Evolutionary conservation across 2,329 filamentous ascomycete species (phyloP).

Genomic region (Aspergillus thermomutatus): DNA sequence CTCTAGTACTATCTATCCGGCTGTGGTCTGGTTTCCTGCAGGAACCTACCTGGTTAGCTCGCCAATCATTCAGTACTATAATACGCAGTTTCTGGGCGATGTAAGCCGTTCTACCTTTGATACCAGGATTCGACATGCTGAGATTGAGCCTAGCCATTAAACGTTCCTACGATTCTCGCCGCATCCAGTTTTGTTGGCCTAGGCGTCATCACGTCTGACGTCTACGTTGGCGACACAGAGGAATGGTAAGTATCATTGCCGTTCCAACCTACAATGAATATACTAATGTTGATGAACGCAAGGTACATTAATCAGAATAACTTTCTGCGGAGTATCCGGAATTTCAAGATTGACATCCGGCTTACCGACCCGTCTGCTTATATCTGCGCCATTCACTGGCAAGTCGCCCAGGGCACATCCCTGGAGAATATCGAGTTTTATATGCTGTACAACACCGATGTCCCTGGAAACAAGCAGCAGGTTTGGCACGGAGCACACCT

Average conservation of each 20-base stretch:
- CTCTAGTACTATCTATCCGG: conserved; percentile 44
- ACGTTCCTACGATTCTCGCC: conserved; percentile 19
- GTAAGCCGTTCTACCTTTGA: too few relatives aligned
- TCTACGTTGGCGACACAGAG: conserved; percentile 13
- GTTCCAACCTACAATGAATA: too few relatives aligned
- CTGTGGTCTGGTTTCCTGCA: conserved; percentile 55
- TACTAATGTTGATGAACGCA: too few relatives aligned
- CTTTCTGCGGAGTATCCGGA: conserved; percentile 19
- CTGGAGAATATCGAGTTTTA: conserved; percentile 72
- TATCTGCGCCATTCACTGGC: conserved; percentile 62
- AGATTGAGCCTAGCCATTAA: too few relatives aligned
- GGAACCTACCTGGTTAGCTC: conserved; percentile 58
- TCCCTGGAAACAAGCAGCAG: conserved; percentile 27
- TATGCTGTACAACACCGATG: conserved; percentile 50
- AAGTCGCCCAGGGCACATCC: conserved; percentile 70
- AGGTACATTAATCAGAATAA: conserved; percentile 17
- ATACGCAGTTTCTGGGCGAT: conserved; percentile 61
- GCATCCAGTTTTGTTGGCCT: conserved; percentile 20
- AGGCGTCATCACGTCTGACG: conserved; percentile 20
- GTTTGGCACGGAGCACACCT: too few relatives aligned
- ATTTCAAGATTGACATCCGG: conserved; percentile 24
- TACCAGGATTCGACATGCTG: neutral
- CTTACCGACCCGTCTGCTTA: conserved; percentile 18
- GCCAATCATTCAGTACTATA: conserved; percentile 61
- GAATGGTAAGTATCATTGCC: conserved; percentile 9